Base-by-base conservation (phyloP, 495 filamentous ascomycete species). In the Paragyromitra xinjiangensis region DNA sequence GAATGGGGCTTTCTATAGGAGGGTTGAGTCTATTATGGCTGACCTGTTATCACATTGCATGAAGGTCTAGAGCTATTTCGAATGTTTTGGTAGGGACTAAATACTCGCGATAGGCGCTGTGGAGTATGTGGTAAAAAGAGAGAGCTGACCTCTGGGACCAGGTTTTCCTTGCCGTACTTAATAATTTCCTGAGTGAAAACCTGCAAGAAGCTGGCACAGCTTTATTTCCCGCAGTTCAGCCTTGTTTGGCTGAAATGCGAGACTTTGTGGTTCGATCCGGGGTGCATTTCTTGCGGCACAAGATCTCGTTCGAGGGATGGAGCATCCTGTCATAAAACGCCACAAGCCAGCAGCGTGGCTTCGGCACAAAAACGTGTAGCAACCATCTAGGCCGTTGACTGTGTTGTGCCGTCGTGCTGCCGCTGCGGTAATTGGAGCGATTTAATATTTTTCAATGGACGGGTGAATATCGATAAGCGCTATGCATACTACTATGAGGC, bases 381-480 rank as follows among this genome's bases (percentile, higher is more conserved):
- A 59, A 16, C 24, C n/a, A 16, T 12, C 14, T 37, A 26, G 26
- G 12, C 37, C n/a, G 6, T 58, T 58, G 24, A 34, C 22, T 56
- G 53, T 53, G 19, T 29, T 12, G 22, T 56, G 53, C 56, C 29
- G 14, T 37, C 29, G 14, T 61, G 26, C 56, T 34, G 29, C 29
- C 2, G 5, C 2, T 22, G 5, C n/a, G 19, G 5, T 34, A 29
- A 37, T 59, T 59, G 9, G 53, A 3, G 53, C 53, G 22, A 56
- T 26, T 56, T 56, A 0, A 1, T 56, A 56, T 56, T 56, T 56
- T 24, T 29, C 53, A 56, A 56, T 12, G 8, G 53, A 5, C 1
- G n/a, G n/a, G n/a, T 12, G n/a, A n/a, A 39, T 61, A 39, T 16
- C 56, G 19, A 59, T 59, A 59, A 59, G 56, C 56, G 29, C 56